Conservation (phyloP, 2,329 filamentous ascomycete species). For the Fusarium illudens region DNA sequence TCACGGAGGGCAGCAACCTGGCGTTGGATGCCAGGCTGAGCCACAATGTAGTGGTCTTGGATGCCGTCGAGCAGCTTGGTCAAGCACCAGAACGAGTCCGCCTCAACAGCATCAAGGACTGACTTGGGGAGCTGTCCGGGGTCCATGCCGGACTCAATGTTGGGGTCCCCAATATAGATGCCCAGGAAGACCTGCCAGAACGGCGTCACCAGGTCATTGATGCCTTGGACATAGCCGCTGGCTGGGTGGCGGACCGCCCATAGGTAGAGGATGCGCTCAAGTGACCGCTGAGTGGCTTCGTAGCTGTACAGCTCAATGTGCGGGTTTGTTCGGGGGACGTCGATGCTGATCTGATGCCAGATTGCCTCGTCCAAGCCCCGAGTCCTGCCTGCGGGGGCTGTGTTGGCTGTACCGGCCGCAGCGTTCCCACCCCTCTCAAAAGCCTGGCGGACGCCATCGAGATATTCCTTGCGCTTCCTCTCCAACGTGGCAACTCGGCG, state of each 20-base stretch:
- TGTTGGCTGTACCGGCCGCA: constrained; percentile 54
- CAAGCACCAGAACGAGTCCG: constrained; percentile 97
- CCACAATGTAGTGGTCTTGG: constrained; percentile 98
- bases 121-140: constrained; percentile 90
- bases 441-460: constrained; percentile 84
- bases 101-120: constrained; percentile 95
- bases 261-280: constrained; percentile 94
- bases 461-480: constrained; percentile 93
- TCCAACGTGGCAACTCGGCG: constrained; percentile 89
- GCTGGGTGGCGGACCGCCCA: constrained; percentile 98
- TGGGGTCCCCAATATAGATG: constrained; percentile 91
- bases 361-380: constrained; percentile 92
- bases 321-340: constrained; percentile 94
- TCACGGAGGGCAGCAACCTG: constrained; percentile 91
- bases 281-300: constrained; percentile 91
- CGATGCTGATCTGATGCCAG: constrained; percentile 99
- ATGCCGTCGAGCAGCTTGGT: constrained; percentile 98
- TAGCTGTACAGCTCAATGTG: constrained; percentile 95
- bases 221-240: constrained; percentile 97
- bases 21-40: constrained; percentile 94
- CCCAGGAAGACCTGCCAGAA: constrained; percentile 98
- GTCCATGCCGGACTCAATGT: constrained; percentile 95
- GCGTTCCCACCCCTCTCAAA: constrained; percentile 70
- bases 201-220: constrained; percentile 96
- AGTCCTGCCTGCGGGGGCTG: constrained; percentile 54